A percentile compares a stretch with the other conserved stretches of the same genome.
Conservation (phyloP, 768 basidiomycete species). For the Hygrocybe punicea region DNA sequence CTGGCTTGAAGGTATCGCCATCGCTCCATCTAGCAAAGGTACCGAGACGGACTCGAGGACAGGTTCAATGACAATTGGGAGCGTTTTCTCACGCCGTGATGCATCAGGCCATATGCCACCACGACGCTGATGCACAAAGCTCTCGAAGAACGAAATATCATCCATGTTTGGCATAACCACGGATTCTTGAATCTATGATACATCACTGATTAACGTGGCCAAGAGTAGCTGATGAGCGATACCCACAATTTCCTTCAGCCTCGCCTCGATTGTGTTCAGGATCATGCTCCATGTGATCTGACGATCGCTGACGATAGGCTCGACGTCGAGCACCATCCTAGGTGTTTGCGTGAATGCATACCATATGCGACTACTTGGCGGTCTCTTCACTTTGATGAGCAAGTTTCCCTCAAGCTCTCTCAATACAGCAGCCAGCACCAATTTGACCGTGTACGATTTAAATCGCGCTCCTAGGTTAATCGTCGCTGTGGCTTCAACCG, state of each 20-base stretch:
- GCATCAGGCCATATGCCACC: constrained; percentile 92
- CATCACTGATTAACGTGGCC: neutral
- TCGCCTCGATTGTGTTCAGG: constrained; percentile 82
- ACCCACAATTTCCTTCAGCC: constrained; percentile 81
- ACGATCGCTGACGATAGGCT: constrained; percentile 90
- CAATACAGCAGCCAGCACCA: constrained; percentile 84
- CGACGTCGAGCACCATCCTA: constrained; percentile 81
- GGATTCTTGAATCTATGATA: constrained; percentile 79
- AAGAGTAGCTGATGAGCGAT: neutral
- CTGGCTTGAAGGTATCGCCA: neutral
- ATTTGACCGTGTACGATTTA: constrained; percentile 85
- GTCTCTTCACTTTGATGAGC: constrained; percentile 85
- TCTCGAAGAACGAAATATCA: constrained; percentile 95
- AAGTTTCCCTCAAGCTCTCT: constrained; percentile 91
- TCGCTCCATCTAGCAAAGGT: constrained; percentile 22
- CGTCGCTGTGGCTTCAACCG: constrained; percentile 83
- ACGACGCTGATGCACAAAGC: constrained; percentile 54
- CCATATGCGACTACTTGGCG: constrained; percentile 95
- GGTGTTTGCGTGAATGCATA: constrained; percentile 91
- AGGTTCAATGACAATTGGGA: constrained; percentile 15
- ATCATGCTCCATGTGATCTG: constrained; percentile 96
- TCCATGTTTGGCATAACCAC: constrained; percentile 98
- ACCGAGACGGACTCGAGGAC: constrained; percentile 33
- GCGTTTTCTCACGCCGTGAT: constrained; percentile 40
- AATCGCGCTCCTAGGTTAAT: constrained; percentile 81